Conservation (phyloP, 129 eudicot species). For the Centaurea solstitialis region DNA sequence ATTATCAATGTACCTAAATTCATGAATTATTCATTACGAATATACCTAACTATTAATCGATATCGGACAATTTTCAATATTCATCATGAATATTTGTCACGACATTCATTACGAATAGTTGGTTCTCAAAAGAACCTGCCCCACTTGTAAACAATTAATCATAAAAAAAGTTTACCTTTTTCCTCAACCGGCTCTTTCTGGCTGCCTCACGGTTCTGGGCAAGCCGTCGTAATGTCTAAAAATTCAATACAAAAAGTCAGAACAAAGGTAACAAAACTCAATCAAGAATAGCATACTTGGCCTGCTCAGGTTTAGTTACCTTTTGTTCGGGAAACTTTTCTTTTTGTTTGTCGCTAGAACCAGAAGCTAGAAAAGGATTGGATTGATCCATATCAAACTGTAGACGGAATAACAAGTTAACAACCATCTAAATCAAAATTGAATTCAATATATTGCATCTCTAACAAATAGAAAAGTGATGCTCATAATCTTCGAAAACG, state of each 20-base stretch:
- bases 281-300: background rate
- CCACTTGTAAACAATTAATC: constrained; percentile 9
- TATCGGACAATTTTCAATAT: background rate
- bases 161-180: constrained; percentile 53
- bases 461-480: constrained; percentile 5
- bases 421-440: constrained; percentile 11
- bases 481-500: background rate
- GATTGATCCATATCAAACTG: constrained; percentile 75
- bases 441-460: background rate
- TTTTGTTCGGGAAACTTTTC: constrained; percentile 78
- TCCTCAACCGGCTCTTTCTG: constrained; percentile 91
- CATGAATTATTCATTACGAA: background rate
- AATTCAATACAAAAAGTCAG: constrained; percentile 5
- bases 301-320: constrained; percentile 37
- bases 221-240: constrained; percentile 75
- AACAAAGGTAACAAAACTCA: background rate
- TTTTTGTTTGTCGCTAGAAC: constrained; percentile 84
- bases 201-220: constrained; percentile 99
- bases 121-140: background rate
- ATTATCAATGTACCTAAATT: background rate
- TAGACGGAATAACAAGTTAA: constrained; percentile 25
- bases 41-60: background rate
- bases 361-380: constrained; percentile 57
- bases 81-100: background rate
- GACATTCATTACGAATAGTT: background rate